These are phyloP conservation scores for Boechera retrofracta DNA, from an alignment of 345 rosid species.

Conservation along the genomic window DNA sequence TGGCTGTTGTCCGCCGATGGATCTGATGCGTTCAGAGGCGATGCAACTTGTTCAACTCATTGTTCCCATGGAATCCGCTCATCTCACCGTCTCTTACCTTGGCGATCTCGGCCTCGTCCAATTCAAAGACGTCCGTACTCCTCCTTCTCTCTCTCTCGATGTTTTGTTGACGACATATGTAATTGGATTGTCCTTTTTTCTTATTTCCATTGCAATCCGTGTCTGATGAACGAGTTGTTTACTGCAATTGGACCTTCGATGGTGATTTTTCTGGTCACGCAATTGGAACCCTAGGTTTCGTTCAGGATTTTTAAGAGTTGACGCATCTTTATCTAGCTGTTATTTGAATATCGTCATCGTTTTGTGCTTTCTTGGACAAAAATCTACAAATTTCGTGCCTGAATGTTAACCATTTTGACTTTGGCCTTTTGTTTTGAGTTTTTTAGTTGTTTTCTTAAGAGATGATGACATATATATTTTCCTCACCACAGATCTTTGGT, in stretches of 20 bases:
- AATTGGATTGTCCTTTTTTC: neutral
- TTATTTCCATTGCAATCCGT: slow-evolving; percentile 3
- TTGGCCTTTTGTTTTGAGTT: slow-evolving; percentile 11
- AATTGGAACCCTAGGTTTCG: neutral
- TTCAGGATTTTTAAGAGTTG: neutral
- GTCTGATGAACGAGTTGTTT: neutral
- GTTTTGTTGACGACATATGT: neutral
- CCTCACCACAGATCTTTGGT: neutral
- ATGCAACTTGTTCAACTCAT: slow-evolving; percentile 95
- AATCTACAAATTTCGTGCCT: neutral
- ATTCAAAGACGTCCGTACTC: slow-evolving; percentile 86
- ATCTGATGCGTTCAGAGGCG: slow-evolving; percentile 88
- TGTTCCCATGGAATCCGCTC: slow-evolving; percentile 92
- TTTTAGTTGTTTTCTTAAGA: neutral
- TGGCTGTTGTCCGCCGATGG: slow-evolving; percentile 94
- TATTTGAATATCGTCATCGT: slow-evolving; percentile 7
- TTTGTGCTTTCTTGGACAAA: neutral
- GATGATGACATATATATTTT: neutral
- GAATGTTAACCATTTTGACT: neutral
- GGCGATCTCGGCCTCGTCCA: slow-evolving; percentile 93
- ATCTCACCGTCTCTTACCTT: slow-evolving; percentile 85
- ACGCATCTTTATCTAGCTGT: slow-evolving; percentile 12
- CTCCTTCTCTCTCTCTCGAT: slow-evolving; percentile 24
- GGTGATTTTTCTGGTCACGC: slow-evolving; percentile 5
- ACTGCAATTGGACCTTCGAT: slow-evolving; percentile 16